Percentiles rank a stretch among this genome's conserved stretches.
Evolutionary conservation across 441 rosid species (phyloP).

Genomic region (Corymbia calophylla): DNA sequence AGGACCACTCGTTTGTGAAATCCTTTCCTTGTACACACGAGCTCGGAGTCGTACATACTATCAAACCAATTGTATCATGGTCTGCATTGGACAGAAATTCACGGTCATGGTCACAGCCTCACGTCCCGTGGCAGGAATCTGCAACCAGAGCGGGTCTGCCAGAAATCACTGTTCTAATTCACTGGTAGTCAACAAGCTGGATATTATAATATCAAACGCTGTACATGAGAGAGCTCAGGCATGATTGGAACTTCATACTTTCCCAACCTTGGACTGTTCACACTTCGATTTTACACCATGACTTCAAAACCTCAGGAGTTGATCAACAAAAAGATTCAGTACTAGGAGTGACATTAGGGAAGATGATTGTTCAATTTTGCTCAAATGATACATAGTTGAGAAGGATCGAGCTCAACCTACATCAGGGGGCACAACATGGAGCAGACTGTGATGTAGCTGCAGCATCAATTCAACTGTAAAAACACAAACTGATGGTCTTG

Average conservation of each 20-base stretch:
- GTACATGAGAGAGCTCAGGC: not conserved
- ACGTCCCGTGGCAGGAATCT: not conserved
- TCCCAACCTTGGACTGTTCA: not conserved
- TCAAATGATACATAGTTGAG: not conserved
- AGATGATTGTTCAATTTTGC: not conserved
- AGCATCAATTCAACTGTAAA: not conserved
- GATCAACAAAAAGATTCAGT: not conserved
- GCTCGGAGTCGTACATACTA: not conserved
- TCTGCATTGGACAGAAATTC: not conserved
- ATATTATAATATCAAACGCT: not conserved
- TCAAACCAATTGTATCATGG: not conserved
- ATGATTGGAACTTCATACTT: not conserved
- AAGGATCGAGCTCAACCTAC: not conserved
- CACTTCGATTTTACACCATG: too few relatives aligned
- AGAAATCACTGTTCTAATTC: not conserved
- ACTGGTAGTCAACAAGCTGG: not conserved
- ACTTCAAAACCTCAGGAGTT: not conserved
- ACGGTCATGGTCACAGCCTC: not conserved
- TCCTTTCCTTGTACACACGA: not conserved
- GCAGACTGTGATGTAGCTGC: not conserved
- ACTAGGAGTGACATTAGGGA: not conserved
- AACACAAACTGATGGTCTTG: not conserved
- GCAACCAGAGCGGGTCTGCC: not conserved
- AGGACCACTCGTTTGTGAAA: not conserved
- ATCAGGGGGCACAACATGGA: not conserved